Conservation (phyloP, 1,284 basidiomycete genomes). For the Ceratobasidium sp. region DNA sequence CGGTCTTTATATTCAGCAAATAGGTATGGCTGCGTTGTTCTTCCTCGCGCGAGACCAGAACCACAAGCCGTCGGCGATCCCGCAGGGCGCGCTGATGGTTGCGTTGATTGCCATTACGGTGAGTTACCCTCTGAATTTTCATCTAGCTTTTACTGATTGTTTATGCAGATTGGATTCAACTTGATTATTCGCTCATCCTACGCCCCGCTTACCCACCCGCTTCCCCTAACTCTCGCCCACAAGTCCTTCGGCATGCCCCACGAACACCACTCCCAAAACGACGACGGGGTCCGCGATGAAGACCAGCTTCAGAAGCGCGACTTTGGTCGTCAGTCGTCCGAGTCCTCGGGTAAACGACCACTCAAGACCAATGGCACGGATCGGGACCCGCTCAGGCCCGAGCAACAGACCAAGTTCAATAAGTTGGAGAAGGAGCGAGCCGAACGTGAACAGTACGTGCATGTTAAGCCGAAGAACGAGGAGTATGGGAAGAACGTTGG, state of each 20-base stretch:
- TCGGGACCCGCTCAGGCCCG: slow-evolving; percentile 23
- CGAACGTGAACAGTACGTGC: slow-evolving; percentile 36
- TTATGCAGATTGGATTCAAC: slow-evolving; percentile 46
- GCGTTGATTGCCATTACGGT: slow-evolving; percentile 85
- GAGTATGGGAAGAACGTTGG: slow-evolving; percentile 20
- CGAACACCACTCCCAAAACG: slow-evolving; percentile 54
- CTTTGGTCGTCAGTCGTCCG: slow-evolving; percentile 33
- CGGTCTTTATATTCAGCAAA: slow-evolving; percentile 88
- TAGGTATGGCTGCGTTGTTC: slow-evolving; percentile 88
- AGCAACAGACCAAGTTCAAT: slow-evolving; percentile 41
- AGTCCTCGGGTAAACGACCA: slow-evolving; percentile 18
- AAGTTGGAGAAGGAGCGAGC: slow-evolving; percentile 34
- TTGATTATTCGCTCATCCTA: slow-evolving; percentile 71
- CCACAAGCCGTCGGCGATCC: slow-evolving; percentile 68
- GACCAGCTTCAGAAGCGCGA: slow-evolving; percentile 39
- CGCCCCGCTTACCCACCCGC: slow-evolving; percentile 59
- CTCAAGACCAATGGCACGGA: slow-evolving; percentile 23
- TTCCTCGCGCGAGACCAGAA: slow-evolving; percentile 79
- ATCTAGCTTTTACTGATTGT: slow-evolving; percentile 52
- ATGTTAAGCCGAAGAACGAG: neutral
- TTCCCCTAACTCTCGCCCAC: slow-evolving; percentile 84
- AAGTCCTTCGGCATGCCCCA: slow-evolving; percentile 62
- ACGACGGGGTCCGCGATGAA: slow-evolving; percentile 53
- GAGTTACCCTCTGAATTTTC: slow-evolving; percentile 57
- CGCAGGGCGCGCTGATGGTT: slow-evolving; percentile 85